These are phyloP conservation scores for Boechera retrofracta DNA, from an alignment of 345 rosid species.

Conservation along the genomic window DNA sequence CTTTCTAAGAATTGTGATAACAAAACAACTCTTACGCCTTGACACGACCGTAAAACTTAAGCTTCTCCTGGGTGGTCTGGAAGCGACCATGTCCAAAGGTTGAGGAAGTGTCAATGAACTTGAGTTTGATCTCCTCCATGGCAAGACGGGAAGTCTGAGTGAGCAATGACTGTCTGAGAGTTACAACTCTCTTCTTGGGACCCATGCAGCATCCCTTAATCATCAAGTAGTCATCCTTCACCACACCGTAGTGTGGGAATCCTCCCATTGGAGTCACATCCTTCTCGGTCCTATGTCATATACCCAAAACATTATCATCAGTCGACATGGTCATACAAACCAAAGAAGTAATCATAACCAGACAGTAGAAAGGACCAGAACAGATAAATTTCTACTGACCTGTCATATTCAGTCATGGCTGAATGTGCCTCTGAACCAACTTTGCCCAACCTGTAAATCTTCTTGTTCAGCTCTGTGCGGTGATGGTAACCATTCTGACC, in stretches of 20 bases:
- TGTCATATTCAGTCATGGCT: slow-evolving; percentile 79
- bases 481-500: slow-evolving; percentile 98
- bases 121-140: slow-evolving; percentile 72
- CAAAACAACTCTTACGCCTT: slow-evolving; percentile 50
- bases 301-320: neutral
- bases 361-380: neutral
- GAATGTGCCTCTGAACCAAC: slow-evolving; percentile 65
- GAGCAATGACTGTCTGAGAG: slow-evolving; percentile 71
- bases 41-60: slow-evolving; percentile 59
- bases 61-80: slow-evolving; percentile 78
- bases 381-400: slow-evolving; percentile 43
- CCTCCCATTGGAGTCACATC: slow-evolving; percentile 89
- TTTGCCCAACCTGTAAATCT: slow-evolving; percentile 80
- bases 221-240: slow-evolving; percentile 78
- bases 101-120: slow-evolving; percentile 82
- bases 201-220: slow-evolving; percentile 90
- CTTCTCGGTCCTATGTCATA: slow-evolving; percentile 75
- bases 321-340: neutral
- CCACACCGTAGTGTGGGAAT: slow-evolving; percentile 86
- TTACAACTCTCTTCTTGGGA: slow-evolving; percentile 90
- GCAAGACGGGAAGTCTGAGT: slow-evolving; percentile 82
- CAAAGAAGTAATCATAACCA: neutral
- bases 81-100: slow-evolving; percentile 77
- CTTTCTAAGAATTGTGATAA: neutral
- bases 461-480: slow-evolving; percentile 91